Evolutionary conservation across 2,329 filamentous ascomycete species (phyloP).

Genomic region (Lojkania enalia): DNA sequence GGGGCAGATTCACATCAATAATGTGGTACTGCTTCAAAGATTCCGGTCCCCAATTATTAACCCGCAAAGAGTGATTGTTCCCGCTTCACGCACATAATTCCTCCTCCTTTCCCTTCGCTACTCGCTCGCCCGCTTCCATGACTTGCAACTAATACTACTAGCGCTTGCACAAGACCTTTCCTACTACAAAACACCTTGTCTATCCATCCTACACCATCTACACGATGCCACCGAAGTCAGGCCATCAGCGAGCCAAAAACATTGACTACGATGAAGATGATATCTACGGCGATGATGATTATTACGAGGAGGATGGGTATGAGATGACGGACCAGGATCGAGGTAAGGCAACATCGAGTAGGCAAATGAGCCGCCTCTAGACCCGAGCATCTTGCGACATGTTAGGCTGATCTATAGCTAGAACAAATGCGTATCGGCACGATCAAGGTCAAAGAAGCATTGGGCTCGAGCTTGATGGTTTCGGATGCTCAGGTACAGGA

Average conservation of each 20-base stretch:
- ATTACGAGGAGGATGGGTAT: constrained; percentile 44
- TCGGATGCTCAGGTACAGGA: constrained; percentile 79
- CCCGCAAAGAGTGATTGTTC: no score
- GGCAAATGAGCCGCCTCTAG: no score
- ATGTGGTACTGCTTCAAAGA: no score
- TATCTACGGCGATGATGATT: constrained; percentile 56
- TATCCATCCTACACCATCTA: background rate
- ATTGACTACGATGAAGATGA: constrained; percentile 57
- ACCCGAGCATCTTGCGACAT: background rate
- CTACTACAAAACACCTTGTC: background rate
- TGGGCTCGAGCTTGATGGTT: constrained; percentile 67
- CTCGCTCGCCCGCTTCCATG: no score
- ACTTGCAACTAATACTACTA: no score
- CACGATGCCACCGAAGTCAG: constrained; percentile 42
- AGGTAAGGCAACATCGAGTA: constrained; percentile 5
- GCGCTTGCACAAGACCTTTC: no score
- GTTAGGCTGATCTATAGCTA: constrained; percentile 22
- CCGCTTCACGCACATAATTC: no score
- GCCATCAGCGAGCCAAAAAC: constrained; percentile 51
- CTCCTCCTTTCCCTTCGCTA: no score
- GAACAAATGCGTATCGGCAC: constrained; percentile 67
- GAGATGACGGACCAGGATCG: constrained; percentile 33
- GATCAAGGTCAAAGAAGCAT: constrained; percentile 64
- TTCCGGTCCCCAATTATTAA: no score
- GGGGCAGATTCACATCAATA: no score